Conservation (phyloP, 352 stramenopile genomes). For the Saprolegnia diclina region DNA sequence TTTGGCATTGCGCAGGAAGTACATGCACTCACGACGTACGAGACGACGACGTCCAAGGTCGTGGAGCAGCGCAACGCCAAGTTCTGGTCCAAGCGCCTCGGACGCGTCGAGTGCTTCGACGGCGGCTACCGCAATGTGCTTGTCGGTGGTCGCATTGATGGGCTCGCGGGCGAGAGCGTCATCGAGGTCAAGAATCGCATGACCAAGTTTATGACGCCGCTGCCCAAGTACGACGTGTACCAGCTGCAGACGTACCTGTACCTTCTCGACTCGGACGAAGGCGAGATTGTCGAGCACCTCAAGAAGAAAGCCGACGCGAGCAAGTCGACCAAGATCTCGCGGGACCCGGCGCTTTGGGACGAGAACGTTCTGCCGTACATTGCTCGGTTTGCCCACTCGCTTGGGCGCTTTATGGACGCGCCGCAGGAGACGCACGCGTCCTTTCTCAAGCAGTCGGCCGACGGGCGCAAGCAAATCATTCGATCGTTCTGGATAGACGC, state of each 20-base stretch:
- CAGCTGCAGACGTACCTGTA: slow-evolving; percentile 84
- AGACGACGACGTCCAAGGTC: slow-evolving; percentile 45
- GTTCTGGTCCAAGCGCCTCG: slow-evolving; percentile 70
- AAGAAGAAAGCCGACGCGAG: slow-evolving; percentile 48
- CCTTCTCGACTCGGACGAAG: slow-evolving; percentile 55
- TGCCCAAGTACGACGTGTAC: slow-evolving; percentile 74
- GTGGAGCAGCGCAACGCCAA: slow-evolving; percentile 67
- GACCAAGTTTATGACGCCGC: slow-evolving; percentile 54
- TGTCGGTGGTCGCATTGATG: slow-evolving; percentile 82
- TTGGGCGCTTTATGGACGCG: slow-evolving; percentile 65
- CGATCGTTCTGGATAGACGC: slow-evolving; percentile 49
- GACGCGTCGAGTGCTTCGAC: slow-evolving; percentile 28
- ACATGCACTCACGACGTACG: slow-evolving; percentile 63
- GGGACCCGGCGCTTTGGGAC: slow-evolving; percentile 66
- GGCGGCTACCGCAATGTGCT: slow-evolving; percentile 45
- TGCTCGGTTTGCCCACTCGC: slow-evolving; percentile 55
- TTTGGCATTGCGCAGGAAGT: slow-evolving; percentile 64
- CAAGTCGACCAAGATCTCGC: slow-evolving; percentile 60
- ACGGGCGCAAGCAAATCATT: slow-evolving; percentile 66
- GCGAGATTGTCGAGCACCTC: slow-evolving; percentile 78
- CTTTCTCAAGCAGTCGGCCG: slow-evolving; percentile 40
- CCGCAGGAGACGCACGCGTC: slow-evolving; percentile 48
- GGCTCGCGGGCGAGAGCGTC: slow-evolving; percentile 62
- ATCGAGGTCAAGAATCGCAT: slow-evolving; percentile 84
- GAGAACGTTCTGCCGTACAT: slow-evolving; percentile 57